Evolutionary conservation across 352 stramenopile genomes (phyloP).

Genomic region (Pythium coloratum): DNA sequence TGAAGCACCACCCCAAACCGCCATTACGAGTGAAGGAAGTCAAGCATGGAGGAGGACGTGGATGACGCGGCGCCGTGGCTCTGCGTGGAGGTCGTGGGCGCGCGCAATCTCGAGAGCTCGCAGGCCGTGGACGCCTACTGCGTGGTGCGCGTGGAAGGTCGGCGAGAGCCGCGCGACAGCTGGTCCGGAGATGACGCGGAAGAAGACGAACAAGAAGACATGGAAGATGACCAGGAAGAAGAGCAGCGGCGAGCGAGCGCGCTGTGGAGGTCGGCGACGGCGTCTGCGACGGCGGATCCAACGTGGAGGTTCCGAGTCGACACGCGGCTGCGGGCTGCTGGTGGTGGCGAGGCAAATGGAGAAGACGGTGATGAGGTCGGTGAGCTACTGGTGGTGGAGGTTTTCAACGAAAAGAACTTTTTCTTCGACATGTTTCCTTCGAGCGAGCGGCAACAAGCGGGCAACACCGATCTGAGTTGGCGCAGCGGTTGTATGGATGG

Average conservation of each 20-base stretch:
- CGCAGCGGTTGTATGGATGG: slow-evolving; percentile 4
- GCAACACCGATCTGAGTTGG: not conserved
- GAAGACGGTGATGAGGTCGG: slow-evolving; percentile 10
- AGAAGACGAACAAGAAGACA: not conserved
- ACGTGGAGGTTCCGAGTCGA: slow-evolving; percentile 48
- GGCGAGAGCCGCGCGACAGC: not conserved
- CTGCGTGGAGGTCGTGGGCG: slow-evolving; percentile 68
- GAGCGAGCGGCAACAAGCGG: not conserved
- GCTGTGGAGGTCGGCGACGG: slow-evolving; percentile 35
- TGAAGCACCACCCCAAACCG: slow-evolving; percentile 16
- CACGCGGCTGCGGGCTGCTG: not conserved
- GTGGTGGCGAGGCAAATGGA: not conserved
- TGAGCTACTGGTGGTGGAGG: slow-evolving; percentile 36
- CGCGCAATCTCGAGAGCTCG: slow-evolving; percentile 64
- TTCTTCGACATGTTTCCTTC: slow-evolving; percentile 86
- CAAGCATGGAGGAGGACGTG: not conserved
- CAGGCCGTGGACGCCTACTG: slow-evolving; percentile 71
- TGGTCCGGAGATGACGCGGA: not conserved
- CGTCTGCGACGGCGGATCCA: slow-evolving; percentile 32
- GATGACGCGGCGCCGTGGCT: slow-evolving; percentile 34
- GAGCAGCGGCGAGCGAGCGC: not conserved
- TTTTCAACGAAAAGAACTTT: slow-evolving; percentile 78
- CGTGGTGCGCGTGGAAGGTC: slow-evolving; percentile 34
- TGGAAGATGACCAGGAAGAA: not conserved
- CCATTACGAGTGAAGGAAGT: not conserved